These are phyloP conservation scores for Coffea humblotiana DNA, from an alignment of 305 asterid genomes.

Conservation along the genomic window DNA sequence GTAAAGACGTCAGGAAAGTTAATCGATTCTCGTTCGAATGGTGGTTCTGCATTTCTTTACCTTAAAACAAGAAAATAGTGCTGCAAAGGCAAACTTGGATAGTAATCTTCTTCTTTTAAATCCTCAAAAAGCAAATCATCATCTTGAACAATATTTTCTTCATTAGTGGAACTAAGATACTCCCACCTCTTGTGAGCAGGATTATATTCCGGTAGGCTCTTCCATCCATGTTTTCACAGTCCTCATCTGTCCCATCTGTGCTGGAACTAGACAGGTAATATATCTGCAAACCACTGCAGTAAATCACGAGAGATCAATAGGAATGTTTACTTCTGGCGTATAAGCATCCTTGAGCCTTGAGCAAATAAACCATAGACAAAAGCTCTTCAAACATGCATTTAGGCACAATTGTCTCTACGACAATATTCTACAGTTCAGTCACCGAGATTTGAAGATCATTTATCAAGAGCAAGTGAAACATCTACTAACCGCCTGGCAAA, in stretches of 20 bases:
- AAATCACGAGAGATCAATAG: slow-evolving; percentile 23
- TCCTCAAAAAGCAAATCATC: slow-evolving; percentile 71
- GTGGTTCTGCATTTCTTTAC: slow-evolving; percentile 31
- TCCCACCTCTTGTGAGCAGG: slow-evolving; percentile 69
- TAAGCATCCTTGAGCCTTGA: not conserved
- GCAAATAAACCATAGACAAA: not conserved
- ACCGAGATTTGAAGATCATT: not conserved
- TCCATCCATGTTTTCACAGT: slow-evolving; percentile 81
- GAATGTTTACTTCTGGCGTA: not conserved
- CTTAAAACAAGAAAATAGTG: slow-evolving; percentile 91
- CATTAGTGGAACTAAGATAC: slow-evolving; percentile 58
- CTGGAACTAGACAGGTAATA: slow-evolving; percentile 73
- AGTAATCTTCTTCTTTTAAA: slow-evolving; percentile 79
- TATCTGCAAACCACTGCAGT: slow-evolving; percentile 78
- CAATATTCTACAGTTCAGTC: not conserved
- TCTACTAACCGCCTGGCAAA: not conserved
- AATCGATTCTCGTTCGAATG: not conserved
- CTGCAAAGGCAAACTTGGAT: slow-evolving; percentile 91
- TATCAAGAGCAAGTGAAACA: not conserved
- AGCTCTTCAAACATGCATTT: not conserved
- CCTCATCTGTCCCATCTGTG: slow-evolving; percentile 62
- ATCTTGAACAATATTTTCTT: slow-evolving; percentile 42
- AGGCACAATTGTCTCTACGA: not conserved
- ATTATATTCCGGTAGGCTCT: slow-evolving; percentile 63
- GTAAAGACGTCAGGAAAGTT: not conserved